phyloP scores from a whole-genome alignment of 2,329 filamentous ascomycete species.

The Rhytidhysteron rufulum region DNA sequence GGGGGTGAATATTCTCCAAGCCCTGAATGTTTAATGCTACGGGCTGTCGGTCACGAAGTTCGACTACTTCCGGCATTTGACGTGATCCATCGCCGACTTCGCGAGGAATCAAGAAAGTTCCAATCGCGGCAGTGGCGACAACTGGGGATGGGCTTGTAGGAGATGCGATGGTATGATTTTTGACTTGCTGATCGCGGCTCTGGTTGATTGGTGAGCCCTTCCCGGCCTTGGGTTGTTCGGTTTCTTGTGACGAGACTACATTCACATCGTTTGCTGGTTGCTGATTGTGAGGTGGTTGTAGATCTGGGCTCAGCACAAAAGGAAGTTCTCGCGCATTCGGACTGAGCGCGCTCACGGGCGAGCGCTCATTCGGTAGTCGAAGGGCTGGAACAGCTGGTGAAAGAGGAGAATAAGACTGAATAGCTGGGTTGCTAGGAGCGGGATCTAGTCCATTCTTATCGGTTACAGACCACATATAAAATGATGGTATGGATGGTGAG shows the following conservation, averaged over 20 bases:
- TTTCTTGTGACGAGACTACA: background rate
- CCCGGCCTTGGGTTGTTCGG: background rate
- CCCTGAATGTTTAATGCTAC: too few relatives aligned
- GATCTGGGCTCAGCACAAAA: slow-evolving; percentile 7
- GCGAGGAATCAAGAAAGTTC: slow-evolving; percentile 29
- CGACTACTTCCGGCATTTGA: slow-evolving; percentile 29
- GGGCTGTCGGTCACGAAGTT: slow-evolving; percentile 25
- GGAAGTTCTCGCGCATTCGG: slow-evolving; percentile 12
- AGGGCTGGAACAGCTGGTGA: background rate
- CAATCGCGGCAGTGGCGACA: slow-evolving; percentile 27
- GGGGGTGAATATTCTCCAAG: too few relatives aligned
- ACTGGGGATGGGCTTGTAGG: slow-evolving; percentile 29
- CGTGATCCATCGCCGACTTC: slow-evolving; percentile 20
- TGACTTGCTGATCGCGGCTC: slow-evolving; percentile 6
- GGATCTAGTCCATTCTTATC: slow-evolving; percentile 14
- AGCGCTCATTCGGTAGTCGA: too few relatives aligned
- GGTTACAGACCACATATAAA: slow-evolving; percentile 22
- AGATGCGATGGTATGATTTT: slow-evolving; percentile 16
- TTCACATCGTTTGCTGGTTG: background rate
- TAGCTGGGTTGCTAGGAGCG: background rate
- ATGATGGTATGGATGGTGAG: slow-evolving; percentile 12
- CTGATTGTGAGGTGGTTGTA: background rate
- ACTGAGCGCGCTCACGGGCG: slow-evolving; percentile 4
- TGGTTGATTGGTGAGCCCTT: background rate
- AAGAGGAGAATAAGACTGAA: background rate